phyloP scores from a whole-genome alignment of 2,329 filamentous ascomycete species.

The Diaporthe caulivora region DNA sequence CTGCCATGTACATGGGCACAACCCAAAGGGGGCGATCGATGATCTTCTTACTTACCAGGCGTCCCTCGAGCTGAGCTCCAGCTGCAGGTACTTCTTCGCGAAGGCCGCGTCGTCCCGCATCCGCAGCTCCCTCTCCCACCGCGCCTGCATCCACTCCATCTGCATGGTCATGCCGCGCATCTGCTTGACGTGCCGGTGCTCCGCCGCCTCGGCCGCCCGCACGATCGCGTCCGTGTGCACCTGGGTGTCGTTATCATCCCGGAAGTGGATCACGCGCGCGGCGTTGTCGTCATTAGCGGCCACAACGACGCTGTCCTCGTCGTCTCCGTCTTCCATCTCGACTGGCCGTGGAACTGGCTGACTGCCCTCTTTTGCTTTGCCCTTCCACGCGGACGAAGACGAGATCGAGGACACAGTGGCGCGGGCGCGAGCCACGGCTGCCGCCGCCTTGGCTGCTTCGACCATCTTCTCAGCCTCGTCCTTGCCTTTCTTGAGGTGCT shows the following conservation, averaged over 20 bases:
- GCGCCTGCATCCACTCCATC: slow-evolving; percentile 89
- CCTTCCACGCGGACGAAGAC: slow-evolving; percentile 18
- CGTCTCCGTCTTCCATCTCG: slow-evolving; percentile 43
- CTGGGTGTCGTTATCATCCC: slow-evolving; percentile 54
- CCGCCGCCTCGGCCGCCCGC: slow-evolving; percentile 70
- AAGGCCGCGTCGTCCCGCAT: slow-evolving; percentile 86
- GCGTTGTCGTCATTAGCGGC: slow-evolving; percentile 36
- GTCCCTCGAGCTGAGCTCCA: slow-evolving; percentile 85
- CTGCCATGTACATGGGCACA: slow-evolving; percentile 5
- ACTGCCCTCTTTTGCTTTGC: slow-evolving; percentile 35
- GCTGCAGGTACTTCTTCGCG: slow-evolving; percentile 85
- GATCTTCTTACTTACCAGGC: slow-evolving; percentile 79
- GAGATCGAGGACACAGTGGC: slow-evolving; percentile 35
- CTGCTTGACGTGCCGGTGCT: slow-evolving; percentile 79
- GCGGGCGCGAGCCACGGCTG: slow-evolving; percentile 39
- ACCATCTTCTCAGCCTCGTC: slow-evolving; percentile 50
- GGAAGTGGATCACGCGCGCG: slow-evolving; percentile 40
- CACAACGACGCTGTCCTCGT: slow-evolving; percentile 32
- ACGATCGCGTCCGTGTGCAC: slow-evolving; percentile 70
- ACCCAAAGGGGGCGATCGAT: background rate
- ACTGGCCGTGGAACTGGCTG: slow-evolving; percentile 40
- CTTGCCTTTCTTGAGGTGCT: slow-evolving; percentile 57
- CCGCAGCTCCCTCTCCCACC: slow-evolving; percentile 82
- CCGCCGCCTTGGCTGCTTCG: slow-evolving; percentile 44
- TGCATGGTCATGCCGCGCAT: slow-evolving; percentile 87